Base-by-base conservation (phyloP, 768 basidiomycete genomes). In the Exsudoporus frostii region DNA sequence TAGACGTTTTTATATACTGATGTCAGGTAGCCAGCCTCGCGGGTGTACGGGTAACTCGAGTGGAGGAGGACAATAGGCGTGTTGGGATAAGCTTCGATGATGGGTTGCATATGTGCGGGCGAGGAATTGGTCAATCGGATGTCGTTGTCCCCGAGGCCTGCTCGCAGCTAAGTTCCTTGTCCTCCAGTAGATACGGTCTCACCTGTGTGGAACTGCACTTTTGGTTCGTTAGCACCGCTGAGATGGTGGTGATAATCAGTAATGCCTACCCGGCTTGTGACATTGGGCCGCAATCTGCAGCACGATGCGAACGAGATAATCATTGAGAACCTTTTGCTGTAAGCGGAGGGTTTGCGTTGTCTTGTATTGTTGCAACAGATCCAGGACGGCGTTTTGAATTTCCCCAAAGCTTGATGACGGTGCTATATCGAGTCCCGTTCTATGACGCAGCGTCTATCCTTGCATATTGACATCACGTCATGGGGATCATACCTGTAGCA, bases 181-280 rank as follows among this genome's bases (percentile, higher is more conserved):
- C 19, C 10, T 14, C 22, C 15, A 14, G 4, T 10, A 30, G 2
- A 33, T 4, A 10, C 4, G 11, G 7, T 19, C 54, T 48, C 40
- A 66, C 68, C 90, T 8, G 87, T 90, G 61, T 92, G 90, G 66
- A 91, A 91, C 73, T 92, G 89, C 20, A 92, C 90, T 91, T 41
- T 58, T 33, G 7, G 14, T 11, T 36, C 44, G 17, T 47, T 32
- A 45, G 34, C 33, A 34, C 6, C 19, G 45, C 25, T 9, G 41
- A 27, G 10, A 32, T 25, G 27, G 17, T 22, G n/a, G 7, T 1
- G 14, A 37, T 7, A 2, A 0, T 19, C 11, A 2, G 3, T 4
- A 5, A 42, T 2, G 61, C 74, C 17, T 54, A 86, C 89, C 81
- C 48, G 90, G 90, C 58, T 84, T 87, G 7, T 71, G 68, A 55